These are phyloP conservation scores for Albugo laibachii DNA, from an alignment of 352 stramenopile species.

Conservation along the genomic window DNA sequence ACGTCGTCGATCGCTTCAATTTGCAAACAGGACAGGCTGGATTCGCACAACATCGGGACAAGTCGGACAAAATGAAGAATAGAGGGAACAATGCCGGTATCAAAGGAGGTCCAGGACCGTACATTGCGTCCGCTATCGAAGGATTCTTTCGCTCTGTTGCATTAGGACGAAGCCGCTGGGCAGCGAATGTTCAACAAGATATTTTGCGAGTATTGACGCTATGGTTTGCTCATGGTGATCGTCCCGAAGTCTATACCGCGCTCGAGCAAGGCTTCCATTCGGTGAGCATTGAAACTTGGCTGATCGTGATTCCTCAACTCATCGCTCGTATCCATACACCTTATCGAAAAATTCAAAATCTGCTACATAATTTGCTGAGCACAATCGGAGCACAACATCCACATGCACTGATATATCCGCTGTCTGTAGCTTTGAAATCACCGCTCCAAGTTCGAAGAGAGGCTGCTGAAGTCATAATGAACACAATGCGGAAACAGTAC, in stretches of 20 bases:
- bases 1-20: slow-evolving; percentile 81
- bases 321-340: slow-evolving; percentile 81
- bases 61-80: background rate
- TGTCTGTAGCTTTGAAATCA: slow-evolving; percentile 93
- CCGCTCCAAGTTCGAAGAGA: slow-evolving; percentile 71
- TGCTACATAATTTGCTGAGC: slow-evolving; percentile 78
- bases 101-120: slow-evolving; percentile 10
- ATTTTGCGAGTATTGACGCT: slow-evolving; percentile 96
- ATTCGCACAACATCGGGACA: background rate
- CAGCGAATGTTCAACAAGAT: slow-evolving; percentile 95
- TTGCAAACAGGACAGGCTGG: background rate
- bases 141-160: slow-evolving; percentile 93
- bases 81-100: slow-evolving; percentile 6
- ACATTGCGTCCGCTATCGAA: slow-evolving; percentile 49
- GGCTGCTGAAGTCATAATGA: slow-evolving; percentile 91
- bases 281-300: slow-evolving; percentile 94
- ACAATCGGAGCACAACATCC: slow-evolving; percentile 86
- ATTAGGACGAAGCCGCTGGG: slow-evolving; percentile 88
- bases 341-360: slow-evolving; percentile 36
- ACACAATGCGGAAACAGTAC: slow-evolving; percentile 85
- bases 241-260: slow-evolving; percentile 69
- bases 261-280: slow-evolving; percentile 71
- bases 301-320: slow-evolving; percentile 94
- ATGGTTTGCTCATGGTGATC: slow-evolving; percentile 93
- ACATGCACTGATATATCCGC: slow-evolving; percentile 96